Evolutionary conservation across 2,329 filamentous ascomycete genomes (phyloP).

Genomic region (Eutypella sp.): DNA sequence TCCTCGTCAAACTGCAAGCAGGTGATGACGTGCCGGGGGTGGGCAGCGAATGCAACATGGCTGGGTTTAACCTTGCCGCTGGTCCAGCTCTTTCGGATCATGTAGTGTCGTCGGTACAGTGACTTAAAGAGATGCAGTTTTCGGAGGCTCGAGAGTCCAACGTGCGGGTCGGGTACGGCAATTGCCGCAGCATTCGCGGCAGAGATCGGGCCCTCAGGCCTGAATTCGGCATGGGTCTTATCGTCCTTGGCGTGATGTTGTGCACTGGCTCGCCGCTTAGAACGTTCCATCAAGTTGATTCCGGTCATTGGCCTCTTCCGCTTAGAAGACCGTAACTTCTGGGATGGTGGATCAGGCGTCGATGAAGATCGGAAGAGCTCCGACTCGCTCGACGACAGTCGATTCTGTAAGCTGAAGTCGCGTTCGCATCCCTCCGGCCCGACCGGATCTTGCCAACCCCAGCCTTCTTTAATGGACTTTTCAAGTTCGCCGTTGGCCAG

Average conservation of each 20-base stretch:
- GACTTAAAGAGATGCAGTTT: conserved; percentile 94
- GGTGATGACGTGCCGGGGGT: conserved; percentile 93
- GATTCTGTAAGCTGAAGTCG: conserved; percentile 63
- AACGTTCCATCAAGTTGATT: conserved; percentile 43
- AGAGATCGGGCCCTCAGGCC: conserved; percentile 77
- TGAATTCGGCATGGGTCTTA: conserved; percentile 37
- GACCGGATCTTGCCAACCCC: conserved; percentile 93
- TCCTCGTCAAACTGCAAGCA: conserved; percentile 97
- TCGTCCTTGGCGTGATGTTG: conserved; percentile 43
- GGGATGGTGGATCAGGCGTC: conserved; percentile 36
- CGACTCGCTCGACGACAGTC: conserved; percentile 47
- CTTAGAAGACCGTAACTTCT: conserved; percentile 47
- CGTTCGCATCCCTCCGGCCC: conserved; percentile 71
- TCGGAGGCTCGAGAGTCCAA: conserved; percentile 73
- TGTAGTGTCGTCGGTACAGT: conserved; percentile 85
- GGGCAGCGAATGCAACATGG: conserved; percentile 93
- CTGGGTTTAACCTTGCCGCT: conserved; percentile 76
- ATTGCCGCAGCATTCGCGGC: conserved; percentile 79
- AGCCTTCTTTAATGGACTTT: conserved; percentile 82
- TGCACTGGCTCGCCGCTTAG: conserved; percentile 48
- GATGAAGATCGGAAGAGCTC: conserved; percentile 39
- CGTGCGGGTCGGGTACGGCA: conserved; percentile 74
- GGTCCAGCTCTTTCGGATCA: conserved; percentile 91
- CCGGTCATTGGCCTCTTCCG: conserved; percentile 49
- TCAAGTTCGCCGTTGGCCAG: conserved; percentile 79